Evolutionary conservation across 1,139 yeast species (phyloP), one percentile per base, ranked within the genome.

Genomic region (Nakaseomyces glabratus): DNA sequence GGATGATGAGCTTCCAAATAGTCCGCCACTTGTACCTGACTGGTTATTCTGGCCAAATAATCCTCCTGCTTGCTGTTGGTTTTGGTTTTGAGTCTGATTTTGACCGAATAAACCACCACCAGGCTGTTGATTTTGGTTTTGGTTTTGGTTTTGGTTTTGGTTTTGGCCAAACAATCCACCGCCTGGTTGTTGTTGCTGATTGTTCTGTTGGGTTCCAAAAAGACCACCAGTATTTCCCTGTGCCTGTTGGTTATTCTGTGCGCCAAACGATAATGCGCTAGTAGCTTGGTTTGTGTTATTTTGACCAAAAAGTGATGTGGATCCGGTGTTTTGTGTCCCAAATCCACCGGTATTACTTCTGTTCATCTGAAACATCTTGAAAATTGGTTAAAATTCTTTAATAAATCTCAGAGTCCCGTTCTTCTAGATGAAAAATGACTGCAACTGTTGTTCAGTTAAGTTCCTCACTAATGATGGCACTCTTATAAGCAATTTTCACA

Each of bases 41-140:
- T 25, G 28, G 10, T 28, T 28, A 32, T 23, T 35, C 28, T 24
- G 16, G 11, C 32, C 32, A 20, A 36, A 36, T 8, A 36, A 26
- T 5, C 38, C 38, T 9, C 38, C 40, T 11, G 36, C 13, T 16
- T 18, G 26, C 17, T 22, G 35, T 26, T 19, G 33, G 17, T 34
- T 36, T 24, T 34, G 40, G 35, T n/a, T 30, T 29, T 17, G 23
- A n/a, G n/a, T 23, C 33, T 29, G 23, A 16, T 16, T 28, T 21
- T 21, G 18, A 8, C 42, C 40, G 28, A 40, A 37, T 18, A 37
- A 36, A 10, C 40, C 40, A 28, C 36, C 32, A 15, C 24, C 14
- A 6, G 30, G 32, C 11, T 28, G 33, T 12, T 28, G 39, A 13
- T n/a, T n/a, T n/a, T n/a, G n/a, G 8, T n/a, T 17, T 14, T 30